Percentiles rank a stretch among this genome's conserved stretches.
Evolutionary conservation across 2,329 filamentous ascomycete genomes (phyloP).

Genomic region (Penicillium verrucosum): DNA sequence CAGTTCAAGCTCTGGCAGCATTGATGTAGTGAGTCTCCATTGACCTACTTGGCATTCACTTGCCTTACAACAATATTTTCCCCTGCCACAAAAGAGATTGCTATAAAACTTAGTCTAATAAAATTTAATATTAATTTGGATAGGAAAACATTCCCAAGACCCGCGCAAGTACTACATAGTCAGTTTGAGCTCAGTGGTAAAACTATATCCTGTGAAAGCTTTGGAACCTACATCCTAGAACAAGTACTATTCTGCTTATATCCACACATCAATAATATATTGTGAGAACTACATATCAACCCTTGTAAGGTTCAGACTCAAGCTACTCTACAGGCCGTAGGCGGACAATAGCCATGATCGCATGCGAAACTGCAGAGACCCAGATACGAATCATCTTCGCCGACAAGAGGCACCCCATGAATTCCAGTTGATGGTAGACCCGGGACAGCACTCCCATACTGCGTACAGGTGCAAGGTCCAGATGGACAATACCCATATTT

Average conservation of each 20-base stretch:
- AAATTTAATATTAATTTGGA: neutral
- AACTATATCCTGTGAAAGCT: no score
- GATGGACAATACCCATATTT: constrained; percentile 32
- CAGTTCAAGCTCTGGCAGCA: neutral
- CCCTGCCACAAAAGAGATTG: neutral
- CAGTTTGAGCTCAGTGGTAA: no score
- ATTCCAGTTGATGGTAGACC: constrained; percentile 24
- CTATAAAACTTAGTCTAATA: neutral
- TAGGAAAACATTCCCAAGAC: neutral
- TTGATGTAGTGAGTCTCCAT: neutral
- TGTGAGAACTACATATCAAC: neutral
- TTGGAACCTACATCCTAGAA: neutral
- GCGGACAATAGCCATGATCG: constrained; percentile 48
- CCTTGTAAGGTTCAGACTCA: neutral
- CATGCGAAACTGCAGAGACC: constrained; percentile 50
- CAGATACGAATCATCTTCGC: constrained; percentile 37
- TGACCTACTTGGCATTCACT: neutral
- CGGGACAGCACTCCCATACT: constrained; percentile 21
- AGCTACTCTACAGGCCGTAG: constrained; percentile 20
- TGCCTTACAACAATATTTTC: neutral
- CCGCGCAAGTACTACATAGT: fast-evolving
- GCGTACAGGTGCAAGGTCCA: constrained; percentile 31
- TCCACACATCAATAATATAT: neutral
- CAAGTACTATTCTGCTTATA: neutral
- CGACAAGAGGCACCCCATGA: constrained; percentile 19